phyloP scores from a whole-genome alignment of 2,329 filamentous ascomycete species.

The Botrytis deweyae region DNA sequence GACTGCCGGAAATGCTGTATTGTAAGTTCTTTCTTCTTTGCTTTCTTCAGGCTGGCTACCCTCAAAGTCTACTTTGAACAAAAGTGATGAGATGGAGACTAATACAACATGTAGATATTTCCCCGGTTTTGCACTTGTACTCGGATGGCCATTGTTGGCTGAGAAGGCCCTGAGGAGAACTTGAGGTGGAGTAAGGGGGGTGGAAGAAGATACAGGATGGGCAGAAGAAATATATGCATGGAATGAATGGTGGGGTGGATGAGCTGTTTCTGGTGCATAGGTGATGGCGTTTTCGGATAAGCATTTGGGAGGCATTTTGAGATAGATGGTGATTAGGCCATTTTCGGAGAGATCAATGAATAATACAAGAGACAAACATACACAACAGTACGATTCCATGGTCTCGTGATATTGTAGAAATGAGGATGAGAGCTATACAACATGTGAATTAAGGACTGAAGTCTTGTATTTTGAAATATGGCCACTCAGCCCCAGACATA shows the following conservation, averaged over 20 bases:
- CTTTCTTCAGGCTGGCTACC: background rate
- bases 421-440: background rate
- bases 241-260: background rate
- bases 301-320: background rate
- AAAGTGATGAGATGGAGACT: background rate
- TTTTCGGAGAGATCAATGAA: background rate
- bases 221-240: background rate
- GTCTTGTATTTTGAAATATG: background rate
- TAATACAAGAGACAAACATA: background rate
- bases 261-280: background rate
- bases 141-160: conserved; percentile 22
- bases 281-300: conserved; percentile 3
- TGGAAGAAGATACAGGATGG: background rate
- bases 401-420: background rate
- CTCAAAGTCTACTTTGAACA: background rate
- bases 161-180: background rate
- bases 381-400: background rate
- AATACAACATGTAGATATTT: conserved; percentile 9
- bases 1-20: conserved; percentile 6
- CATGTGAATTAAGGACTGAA: background rate
- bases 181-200: background rate
- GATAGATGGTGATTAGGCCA: background rate
- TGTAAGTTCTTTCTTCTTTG: background rate
- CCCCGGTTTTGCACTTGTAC: conserved; percentile 17
- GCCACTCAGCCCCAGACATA: background rate